Conservation (phyloP, 331 rosid species). For the Quercus tomentella region DNA sequence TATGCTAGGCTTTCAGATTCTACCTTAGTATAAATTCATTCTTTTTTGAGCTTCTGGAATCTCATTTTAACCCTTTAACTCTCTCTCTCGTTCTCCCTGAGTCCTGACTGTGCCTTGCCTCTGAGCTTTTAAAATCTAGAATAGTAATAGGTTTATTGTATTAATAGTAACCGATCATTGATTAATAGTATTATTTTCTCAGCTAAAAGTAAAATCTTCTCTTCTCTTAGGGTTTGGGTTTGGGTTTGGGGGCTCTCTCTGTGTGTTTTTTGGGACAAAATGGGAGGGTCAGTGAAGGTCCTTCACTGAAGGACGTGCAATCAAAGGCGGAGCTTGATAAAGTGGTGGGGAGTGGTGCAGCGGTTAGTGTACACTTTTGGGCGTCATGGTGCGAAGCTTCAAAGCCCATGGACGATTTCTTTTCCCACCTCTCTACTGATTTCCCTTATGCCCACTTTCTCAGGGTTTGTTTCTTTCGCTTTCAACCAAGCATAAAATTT, state of each 20-base stretch:
- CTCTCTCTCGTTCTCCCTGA: too few species aligned
- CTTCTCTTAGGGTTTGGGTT: not conserved
- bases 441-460: conserved; percentile 72
- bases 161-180: too few species aligned
- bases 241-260: not conserved
- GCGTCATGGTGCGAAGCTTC: conserved; percentile 99
- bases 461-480: conserved; percentile 47
- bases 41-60: too few species aligned
- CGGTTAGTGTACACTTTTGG: conserved; percentile 80
- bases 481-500: too few species aligned
- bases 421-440: conserved; percentile 75
- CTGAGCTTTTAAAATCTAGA: too few species aligned
- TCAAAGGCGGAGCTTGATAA: conserved; percentile 67
- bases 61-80: too few species aligned
- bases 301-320: conserved; percentile 31
- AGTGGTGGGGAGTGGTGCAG: conserved; percentile 48
- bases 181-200: not conserved
- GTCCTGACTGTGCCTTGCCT: too few species aligned
- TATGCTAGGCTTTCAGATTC: too few species aligned
- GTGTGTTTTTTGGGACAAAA: not conserved
- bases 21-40: too few species aligned
- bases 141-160: too few species aligned
- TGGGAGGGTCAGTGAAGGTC: conserved; percentile 73
- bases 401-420: conserved; percentile 90
- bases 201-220: not conserved